A percentile compares a stretch with the other conserved stretches of the same genome.
Conservation (phyloP, 2,329 filamentous ascomycete genomes). For the Sclerotiophoma versabilis region DNA sequence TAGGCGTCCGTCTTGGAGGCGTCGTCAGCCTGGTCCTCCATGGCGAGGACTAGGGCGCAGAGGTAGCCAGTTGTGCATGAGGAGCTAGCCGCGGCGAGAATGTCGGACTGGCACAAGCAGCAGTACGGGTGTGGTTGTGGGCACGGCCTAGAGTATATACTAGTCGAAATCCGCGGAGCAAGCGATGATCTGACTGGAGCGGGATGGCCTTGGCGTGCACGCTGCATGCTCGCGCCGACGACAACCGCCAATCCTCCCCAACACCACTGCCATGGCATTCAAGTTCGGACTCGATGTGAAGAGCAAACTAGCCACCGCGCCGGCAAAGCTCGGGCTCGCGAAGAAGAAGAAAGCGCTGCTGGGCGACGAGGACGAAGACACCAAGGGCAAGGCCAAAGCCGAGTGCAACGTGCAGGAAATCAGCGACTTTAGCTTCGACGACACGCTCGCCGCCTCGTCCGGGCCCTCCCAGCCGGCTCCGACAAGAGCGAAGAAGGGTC, state of each 20-base stretch:
- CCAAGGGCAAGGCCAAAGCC: constrained; percentile 42
- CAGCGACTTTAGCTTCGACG: constrained; percentile 64
- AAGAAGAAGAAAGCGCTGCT: constrained; percentile 29
- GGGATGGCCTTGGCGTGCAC: constrained; percentile 28
- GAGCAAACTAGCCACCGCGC: constrained; percentile 57
- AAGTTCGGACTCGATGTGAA: constrained; percentile 67
- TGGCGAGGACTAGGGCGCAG: constrained; percentile 25
- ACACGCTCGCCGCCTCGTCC: constrained; percentile 49
- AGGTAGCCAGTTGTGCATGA: constrained; percentile 27
- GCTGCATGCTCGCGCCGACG: background rate
- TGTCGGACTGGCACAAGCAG: background rate
- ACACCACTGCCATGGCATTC: constrained; percentile 49
- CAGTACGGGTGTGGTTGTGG: background rate
- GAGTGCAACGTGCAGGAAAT: constrained; percentile 61
- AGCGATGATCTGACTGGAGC: constrained; percentile 36
- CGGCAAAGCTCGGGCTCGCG: constrained; percentile 30
- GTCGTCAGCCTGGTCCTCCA: constrained; percentile 41
- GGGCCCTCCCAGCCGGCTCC: constrained; percentile 31
- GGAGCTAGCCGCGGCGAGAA: background rate
- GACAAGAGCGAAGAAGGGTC: constrained; percentile 48
- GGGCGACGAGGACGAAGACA: constrained; percentile 61
- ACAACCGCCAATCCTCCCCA: constrained; percentile 3
- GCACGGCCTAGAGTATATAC: background rate
- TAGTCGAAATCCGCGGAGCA: constrained; percentile 24
- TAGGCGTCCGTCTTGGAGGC: constrained; percentile 30